Evolutionary conservation across 2,329 filamentous ascomycete species (phyloP).

Genomic region (Ceratocystis cubensis): DNA sequence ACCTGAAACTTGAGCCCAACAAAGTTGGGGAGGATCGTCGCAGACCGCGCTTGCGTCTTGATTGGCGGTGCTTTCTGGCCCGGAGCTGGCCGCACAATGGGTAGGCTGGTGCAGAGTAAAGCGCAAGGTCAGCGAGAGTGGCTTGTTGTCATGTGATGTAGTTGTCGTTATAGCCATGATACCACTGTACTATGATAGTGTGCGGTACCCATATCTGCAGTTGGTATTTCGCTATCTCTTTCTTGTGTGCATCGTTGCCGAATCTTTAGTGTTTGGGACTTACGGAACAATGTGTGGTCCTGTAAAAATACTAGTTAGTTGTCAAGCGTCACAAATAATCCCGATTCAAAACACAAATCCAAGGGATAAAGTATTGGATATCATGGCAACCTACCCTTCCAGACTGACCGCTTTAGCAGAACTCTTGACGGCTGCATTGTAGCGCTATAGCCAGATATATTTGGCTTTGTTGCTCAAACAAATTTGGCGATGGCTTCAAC

Average conservation of each 20-base stretch:
- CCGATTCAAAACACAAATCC: neutral
- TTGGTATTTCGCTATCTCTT: neutral
- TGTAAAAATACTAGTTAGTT: constrained; percentile 24
- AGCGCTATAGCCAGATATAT: neutral
- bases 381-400: constrained; percentile 56
- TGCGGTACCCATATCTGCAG: neutral
- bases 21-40: constrained; percentile 85
- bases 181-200: constrained; percentile 19
- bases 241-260: neutral
- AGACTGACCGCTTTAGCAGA: constrained; percentile 64
- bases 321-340: constrained; percentile 18
- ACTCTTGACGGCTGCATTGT: constrained; percentile 56
- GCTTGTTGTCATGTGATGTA: neutral
- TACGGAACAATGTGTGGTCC: constrained; percentile 44
- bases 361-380: neutral
- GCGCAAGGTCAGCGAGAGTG: neutral
- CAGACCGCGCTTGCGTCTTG: constrained; percentile 72
- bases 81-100: constrained; percentile 47
- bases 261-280: constrained; percentile 25
- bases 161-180: neutral
- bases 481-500: constrained; percentile 3
- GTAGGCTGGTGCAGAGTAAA: constrained; percentile 35
- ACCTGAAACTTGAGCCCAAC: constrained; percentile 82
- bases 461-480: neutral
- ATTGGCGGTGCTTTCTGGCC: constrained; percentile 60